These are phyloP conservation scores for Malbranchea cinnamomea DNA, from an alignment of 2,329 filamentous ascomycete species.

Conservation along the genomic window DNA sequence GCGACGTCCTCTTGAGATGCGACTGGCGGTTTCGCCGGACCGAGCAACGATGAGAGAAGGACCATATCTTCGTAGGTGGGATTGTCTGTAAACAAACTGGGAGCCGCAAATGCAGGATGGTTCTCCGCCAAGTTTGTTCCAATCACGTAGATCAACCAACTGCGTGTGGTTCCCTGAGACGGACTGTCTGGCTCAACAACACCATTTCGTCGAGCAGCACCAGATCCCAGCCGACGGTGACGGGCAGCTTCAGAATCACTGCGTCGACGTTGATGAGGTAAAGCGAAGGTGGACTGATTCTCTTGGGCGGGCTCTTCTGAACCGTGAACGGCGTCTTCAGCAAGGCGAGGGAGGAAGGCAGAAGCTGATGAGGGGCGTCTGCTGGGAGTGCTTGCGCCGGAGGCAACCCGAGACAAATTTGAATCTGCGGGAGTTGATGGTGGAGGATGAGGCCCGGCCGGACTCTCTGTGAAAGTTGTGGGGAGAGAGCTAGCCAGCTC, in stretches of 20 bases:
- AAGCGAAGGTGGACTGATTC: conserved; percentile 23
- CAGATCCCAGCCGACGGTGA: conserved; percentile 43
- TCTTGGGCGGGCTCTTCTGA: conserved; percentile 28
- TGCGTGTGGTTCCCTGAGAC: conserved; percentile 38
- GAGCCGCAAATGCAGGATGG: conserved; percentile 54
- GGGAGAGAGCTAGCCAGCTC: conserved; percentile 22
- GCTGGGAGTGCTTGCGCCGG: conserved; percentile 35
- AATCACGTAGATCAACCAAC: conserved; percentile 59
- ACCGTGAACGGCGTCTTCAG: conserved; percentile 23
- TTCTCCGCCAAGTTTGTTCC: conserved; percentile 56
- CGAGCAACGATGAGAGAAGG: conserved; percentile 49
- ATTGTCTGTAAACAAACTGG: conserved; percentile 53
- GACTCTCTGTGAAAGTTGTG: conserved; percentile 38
- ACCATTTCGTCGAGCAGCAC: conserved; percentile 47
- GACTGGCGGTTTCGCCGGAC: conserved; percentile 54
- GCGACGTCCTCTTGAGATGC: conserved; percentile 50
- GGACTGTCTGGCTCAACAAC: conserved; percentile 45
- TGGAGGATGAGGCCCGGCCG: conserved; percentile 44
- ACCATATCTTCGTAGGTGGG: conserved; percentile 62
- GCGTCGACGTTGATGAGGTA: conserved; percentile 37
- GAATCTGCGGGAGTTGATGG: conserved; percentile 49
- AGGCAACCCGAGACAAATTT: conserved; percentile 39
- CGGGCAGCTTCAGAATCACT: conserved; percentile 45
- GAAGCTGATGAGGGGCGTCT: conserved; percentile 34
- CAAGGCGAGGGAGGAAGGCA: conserved; percentile 25